Base-by-base conservation (phyloP, 495 filamentous ascomycete genomes). In the Penicillium longicatenatum region DNA sequence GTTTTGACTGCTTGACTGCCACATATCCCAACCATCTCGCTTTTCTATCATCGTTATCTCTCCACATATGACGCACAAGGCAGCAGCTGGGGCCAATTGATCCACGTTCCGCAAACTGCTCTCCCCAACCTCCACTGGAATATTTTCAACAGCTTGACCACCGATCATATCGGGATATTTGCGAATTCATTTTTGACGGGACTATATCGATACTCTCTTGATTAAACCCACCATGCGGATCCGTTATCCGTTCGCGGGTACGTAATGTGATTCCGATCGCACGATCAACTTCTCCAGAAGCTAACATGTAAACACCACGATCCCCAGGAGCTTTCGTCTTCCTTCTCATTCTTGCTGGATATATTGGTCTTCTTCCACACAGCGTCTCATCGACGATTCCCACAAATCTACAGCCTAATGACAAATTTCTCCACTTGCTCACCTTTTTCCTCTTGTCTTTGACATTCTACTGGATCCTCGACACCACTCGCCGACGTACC, bases 381-480 rank as follows among this genome's bases (percentile, higher is more conserved):
- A 73, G 67, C 65, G 61, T 70, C 70, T 92, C 75, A 60, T 84
- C 77, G 65, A 84, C 70, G 71, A 92, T 75, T 71, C 87, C 75
- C 67, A 83, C 88, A 55, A 83, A 94, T 26, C 63, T 89, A 53
- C 80, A 83, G 54, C 79, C 79, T 55, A 91, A 93, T 80, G 92
- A 97, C 82, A 97, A 97, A 74, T 77, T 90, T 69, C 85, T 99
- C 24, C 95, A 98, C 71, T 79, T 91, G 66, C 44, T 93, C 48
- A 90, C 89, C 59, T 97, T 99, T 79, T 95, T 97, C 84, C 62
- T 89, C 55, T 78, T 99, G 22, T 93, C 95, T 12, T 61, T 90
- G 37, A 77, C 79, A 64, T 98, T 97, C 83, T 99, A 99, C 85
- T 99, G 93, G 93, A 89, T 96, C 66, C 72, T 96, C 65, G 94